These are phyloP conservation scores for Artemisia argyi DNA, from an alignment of 129 eudicot genomes.

Conservation along the genomic window DNA sequence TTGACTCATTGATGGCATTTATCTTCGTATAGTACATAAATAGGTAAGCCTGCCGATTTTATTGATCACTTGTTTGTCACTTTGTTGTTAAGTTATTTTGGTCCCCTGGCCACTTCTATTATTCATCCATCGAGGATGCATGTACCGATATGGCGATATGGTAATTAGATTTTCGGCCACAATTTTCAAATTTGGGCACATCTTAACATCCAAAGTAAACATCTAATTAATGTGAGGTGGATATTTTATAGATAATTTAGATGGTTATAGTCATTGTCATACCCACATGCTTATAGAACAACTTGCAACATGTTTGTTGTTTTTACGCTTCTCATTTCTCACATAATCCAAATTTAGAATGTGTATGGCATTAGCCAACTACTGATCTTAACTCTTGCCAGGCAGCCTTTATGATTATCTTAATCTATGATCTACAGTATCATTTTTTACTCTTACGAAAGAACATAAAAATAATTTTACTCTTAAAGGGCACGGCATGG, in stretches of 20 bases:
- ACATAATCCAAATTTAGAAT: too few species aligned
- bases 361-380: too few species aligned
- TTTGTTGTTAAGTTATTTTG: slow-evolving; percentile 1
- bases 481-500: too few species aligned
- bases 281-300: not conserved
- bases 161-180: not conserved
- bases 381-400: too few species aligned
- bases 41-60: not conserved
- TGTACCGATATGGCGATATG: slow-evolving; percentile 14
- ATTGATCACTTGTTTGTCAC: not conserved
- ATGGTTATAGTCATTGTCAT: not conserved
- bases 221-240: not conserved
- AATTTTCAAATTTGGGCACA: not conserved
- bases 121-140: slow-evolving; percentile 22
- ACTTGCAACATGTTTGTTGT: not conserved
- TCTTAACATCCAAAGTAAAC: slow-evolving; percentile 17
- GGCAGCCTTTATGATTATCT: too few species aligned
- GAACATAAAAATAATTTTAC: too few species aligned
- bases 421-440: too few species aligned
- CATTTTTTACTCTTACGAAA: too few species aligned
- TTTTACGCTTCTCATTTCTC: not conserved
- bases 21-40: not conserved
- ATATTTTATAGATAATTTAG: not conserved
- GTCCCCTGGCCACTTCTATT: slow-evolving; percentile 19
- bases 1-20: slow-evolving; percentile 17